Evolutionary conservation across 441 rosid species (phyloP), one percentile per base, ranked within the genome.

Genomic region (Francoa sonchifolia): DNA sequence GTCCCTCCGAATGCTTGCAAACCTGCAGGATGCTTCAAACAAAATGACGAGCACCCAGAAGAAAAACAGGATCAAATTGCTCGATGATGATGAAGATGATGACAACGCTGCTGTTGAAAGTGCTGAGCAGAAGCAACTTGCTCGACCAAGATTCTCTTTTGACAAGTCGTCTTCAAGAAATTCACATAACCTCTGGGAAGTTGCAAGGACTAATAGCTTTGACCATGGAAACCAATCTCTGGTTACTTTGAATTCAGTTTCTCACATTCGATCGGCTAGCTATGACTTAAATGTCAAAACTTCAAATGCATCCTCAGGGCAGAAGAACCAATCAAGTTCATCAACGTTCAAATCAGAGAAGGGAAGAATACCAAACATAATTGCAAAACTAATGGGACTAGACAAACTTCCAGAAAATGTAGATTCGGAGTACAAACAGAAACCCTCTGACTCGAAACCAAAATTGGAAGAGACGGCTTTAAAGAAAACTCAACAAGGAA

Each of bases 381-480:
- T 86, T 30, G 99, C 95, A 5, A 82, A 79, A 77, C 53, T 82
- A 33, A 90, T 82, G 94, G 96, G 99, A 34, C 36, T 80, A 14
- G 84, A 81, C 19, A 83, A 78, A 47, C 69, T 74, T 61, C 90
- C 77, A n/a, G 65, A 59, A 54, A 68, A 63, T 46, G 61, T 39
- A 29, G 74, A 69, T 34, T 33, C 67, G n/a, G 63, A 62, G 30
- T 10, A 42, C 38, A 22, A 7, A 31, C 39, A 37, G 33, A 67
- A 56, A 48, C 68, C 47, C 35, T 33, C 63, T 8, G 47, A 36
- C 21, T 39, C 57, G 46, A 74, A 57, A 63, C 57, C 43, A 30
- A 71, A 50, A 44, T 38, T 29, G 17, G 55, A 55, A 10, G 39
- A 33, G 27, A 48, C 22, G 31, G 49, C 33, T 34, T 39, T 14